These are phyloP conservation scores for Aphanomyces invadans DNA, from an alignment of 352 stramenopile species.

Conservation along the genomic window DNA sequence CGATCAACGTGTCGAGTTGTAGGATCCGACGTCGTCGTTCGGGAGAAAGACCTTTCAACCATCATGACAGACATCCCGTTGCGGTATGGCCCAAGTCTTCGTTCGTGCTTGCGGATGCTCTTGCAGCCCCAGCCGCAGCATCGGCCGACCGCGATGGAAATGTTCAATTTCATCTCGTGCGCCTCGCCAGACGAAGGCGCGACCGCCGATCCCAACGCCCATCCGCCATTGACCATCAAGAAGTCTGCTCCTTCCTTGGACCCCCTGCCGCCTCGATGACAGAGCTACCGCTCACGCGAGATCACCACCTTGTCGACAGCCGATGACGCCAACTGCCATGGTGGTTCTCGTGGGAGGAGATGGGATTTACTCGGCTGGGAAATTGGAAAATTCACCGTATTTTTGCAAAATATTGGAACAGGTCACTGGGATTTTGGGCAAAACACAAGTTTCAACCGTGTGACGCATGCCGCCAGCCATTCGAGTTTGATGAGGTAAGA, in stretches of 20 bases:
- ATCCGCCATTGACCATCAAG: not conserved
- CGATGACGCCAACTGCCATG: no score
- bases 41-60: conserved; percentile 4
- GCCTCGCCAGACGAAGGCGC: conserved; percentile 10
- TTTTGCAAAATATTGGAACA: no score
- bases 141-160: conserved; percentile 9
- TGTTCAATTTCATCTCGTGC: conserved; percentile 21
- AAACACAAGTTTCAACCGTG: no score
- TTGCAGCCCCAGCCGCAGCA: conserved; percentile 7
- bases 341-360: no score
- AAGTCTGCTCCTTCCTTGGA: conserved; percentile 7
- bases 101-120: conserved; percentile 20
- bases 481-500: no score
- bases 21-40: conserved; percentile 7
- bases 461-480: no score
- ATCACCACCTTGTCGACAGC: no score
- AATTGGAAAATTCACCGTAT: no score
- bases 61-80: conserved; percentile 21
- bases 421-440: no score
- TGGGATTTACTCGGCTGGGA: no score
- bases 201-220: not conserved
- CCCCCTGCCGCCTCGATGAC: not conserved
- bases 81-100: conserved; percentile 19
- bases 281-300: no score
- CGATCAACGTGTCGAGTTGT: not conserved